These are phyloP conservation scores for Pouteria glomerata DNA, from an alignment of 148 eudicot genomes.

Conservation along the genomic window DNA sequence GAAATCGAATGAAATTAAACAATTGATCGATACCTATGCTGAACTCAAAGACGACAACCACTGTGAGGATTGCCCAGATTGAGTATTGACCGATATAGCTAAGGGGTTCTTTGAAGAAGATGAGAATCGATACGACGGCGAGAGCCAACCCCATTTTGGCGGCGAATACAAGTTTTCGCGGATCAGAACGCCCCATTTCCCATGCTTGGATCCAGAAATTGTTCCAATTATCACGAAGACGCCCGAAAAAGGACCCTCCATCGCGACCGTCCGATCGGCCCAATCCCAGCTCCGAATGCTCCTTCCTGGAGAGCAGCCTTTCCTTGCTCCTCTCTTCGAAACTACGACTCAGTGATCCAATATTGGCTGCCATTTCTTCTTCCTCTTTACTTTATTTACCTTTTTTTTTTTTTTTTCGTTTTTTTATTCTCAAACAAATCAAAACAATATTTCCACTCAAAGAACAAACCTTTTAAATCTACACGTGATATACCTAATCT, in stretches of 20 bases:
- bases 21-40: conserved; percentile 49
- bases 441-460: too few species aligned
- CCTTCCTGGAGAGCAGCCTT: conserved; percentile 24
- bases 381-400: too few species aligned
- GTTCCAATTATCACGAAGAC: conserved; percentile 1
- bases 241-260: background rate
- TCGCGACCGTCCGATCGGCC: conserved; percentile 2
- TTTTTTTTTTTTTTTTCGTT: too few species aligned
- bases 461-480: too few species aligned
- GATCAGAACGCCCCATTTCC: conserved; percentile 58
- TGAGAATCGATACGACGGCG: conserved; percentile 45
- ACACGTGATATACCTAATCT: too few species aligned
- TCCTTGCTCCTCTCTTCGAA: conserved; percentile 27
- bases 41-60: conserved; percentile 60
- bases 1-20: background rate
- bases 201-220: conserved; percentile 18
- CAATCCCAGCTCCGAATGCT: conserved; percentile 15
- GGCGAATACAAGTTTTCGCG: conserved; percentile 46
- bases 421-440: too few species aligned
- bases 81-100: conserved; percentile 33
- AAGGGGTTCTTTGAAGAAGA: conserved; percentile 49
- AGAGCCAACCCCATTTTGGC: conserved; percentile 50
- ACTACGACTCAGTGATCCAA: conserved; percentile 32
- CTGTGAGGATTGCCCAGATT: conserved; percentile 63
- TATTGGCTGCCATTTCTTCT: conserved; percentile 26